Conservation (phyloP, 805 yeast genomes). For the Candida argentea region DNA sequence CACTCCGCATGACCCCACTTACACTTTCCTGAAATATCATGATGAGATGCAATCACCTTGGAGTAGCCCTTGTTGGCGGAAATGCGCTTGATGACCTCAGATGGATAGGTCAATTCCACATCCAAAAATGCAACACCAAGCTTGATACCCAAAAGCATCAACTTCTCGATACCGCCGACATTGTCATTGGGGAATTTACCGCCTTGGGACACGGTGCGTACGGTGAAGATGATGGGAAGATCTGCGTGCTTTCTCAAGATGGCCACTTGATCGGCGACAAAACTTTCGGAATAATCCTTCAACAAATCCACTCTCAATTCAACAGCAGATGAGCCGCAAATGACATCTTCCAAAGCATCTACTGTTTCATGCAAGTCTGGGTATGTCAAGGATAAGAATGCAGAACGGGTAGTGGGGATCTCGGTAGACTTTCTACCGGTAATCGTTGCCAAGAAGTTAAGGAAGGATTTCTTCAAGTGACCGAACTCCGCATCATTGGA, state of each 20-base stretch:
- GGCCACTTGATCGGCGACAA: constrained; percentile 68
- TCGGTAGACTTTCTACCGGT: constrained; percentile 39
- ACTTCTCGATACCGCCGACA: constrained; percentile 33
- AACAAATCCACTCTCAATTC: constrained; percentile 76
- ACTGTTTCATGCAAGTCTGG: constrained; percentile 43
- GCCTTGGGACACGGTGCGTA: constrained; percentile 73
- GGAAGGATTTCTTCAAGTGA: constrained; percentile 49
- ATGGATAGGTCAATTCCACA: constrained; percentile 64
- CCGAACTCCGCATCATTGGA: constrained; percentile 41
- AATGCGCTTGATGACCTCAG: constrained; percentile 40
- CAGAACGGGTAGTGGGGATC: constrained; percentile 43
- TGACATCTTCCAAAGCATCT: constrained; percentile 40
- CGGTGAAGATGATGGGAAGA: constrained; percentile 73
- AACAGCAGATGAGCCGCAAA: constrained; percentile 69
- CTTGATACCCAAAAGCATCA: constrained; percentile 56
- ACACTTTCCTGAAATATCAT: constrained; percentile 54
- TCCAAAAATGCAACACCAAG: constrained; percentile 77
- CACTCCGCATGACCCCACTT: constrained; percentile 66
- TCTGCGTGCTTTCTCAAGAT: constrained; percentile 50
- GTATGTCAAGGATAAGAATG: constrained; percentile 64
- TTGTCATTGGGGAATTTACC: constrained; percentile 66
- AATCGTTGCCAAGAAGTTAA: constrained; percentile 46
- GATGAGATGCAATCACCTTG: constrained; percentile 73
- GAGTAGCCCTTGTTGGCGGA: constrained; percentile 48
- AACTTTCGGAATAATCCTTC: constrained; percentile 36